Conservation (phyloP, 345 rosid species). For the Eutrema japonicum region DNA sequence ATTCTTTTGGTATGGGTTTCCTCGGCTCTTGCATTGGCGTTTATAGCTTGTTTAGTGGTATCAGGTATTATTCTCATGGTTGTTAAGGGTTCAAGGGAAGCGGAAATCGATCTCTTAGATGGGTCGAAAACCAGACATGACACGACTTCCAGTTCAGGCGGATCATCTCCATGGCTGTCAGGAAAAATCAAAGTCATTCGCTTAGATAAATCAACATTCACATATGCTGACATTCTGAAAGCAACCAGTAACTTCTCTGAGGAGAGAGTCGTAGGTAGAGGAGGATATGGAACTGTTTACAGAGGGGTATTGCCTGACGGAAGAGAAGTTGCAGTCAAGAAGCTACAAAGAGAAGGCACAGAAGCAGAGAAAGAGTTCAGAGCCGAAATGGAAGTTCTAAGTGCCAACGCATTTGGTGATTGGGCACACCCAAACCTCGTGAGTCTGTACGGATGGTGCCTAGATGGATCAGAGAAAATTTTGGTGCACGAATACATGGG, state of each 20-base stretch:
- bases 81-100: conserved; percentile 48
- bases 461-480: conserved; percentile 72
- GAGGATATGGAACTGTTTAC: conserved; percentile 89
- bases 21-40: conserved; percentile 46
- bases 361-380: conserved; percentile 90
- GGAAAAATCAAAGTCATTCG: conserved; percentile 77
- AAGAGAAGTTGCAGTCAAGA: conserved; percentile 88
- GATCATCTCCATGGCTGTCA: conserved; percentile 77
- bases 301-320: conserved; percentile 79
- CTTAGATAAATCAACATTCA: conserved; percentile 76
- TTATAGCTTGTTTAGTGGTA: conserved; percentile 55
- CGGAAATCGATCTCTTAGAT: conserved; percentile 54
- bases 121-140: conserved; percentile 58
- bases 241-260: conserved; percentile 83
- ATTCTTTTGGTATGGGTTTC: conserved; percentile 46
- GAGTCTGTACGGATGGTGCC: conserved; percentile 90
- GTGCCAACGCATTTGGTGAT: conserved; percentile 73
- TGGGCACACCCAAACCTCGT: conserved; percentile 98
- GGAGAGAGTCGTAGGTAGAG: conserved; percentile 75
- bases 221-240: conserved; percentile 76
- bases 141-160: conserved; percentile 59
- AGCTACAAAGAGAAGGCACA: conserved; percentile 77
- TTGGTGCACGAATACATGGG: conserved; percentile 88
- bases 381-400: conserved; percentile 92
- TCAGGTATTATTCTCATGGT: conserved; percentile 49